Evolutionary conservation across 1,139 yeast genomes (phyloP), one percentile per base, ranked within the genome.

Genomic region (Wickerhamiella pararugosa): DNA sequence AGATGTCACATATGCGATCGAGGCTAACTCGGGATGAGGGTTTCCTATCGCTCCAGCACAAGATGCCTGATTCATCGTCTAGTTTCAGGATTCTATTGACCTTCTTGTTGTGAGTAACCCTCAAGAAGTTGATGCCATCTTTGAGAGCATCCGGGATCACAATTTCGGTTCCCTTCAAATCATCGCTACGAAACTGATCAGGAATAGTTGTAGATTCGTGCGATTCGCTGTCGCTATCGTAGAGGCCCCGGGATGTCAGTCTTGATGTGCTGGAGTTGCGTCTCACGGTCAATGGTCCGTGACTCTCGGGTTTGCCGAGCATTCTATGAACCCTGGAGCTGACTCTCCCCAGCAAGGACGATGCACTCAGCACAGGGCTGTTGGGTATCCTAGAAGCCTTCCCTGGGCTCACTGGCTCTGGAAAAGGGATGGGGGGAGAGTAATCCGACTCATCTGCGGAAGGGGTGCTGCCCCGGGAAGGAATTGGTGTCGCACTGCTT

Each of bases 21-120:
- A 84, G 65, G n/a, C 70, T 64, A 45, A 86, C 65, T 38, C 63
- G 68, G 25, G 73, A 70, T 9, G 67, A 56, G 30, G 67, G 57
- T 43, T 66, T 67, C 47, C 63, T 55, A 15, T 15, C 21, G 45
- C 69, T 72, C 81, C 87, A 79, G 1, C 67, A 58, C 11, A 74
- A 58, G 2, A 61, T 49, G 5, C 74, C 74, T 8, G 59, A 52
- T 8, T 65, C 70, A 1, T 55, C 65, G 45, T 72, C 68, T 5
- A 74, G 53, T 33, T 52, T 57, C 48, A 74, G 69, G 11, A 67
- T 62, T 30, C 73, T 63, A 49, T 76, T 69, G 33, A 76, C 74
- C 51, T 70, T 72, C 46, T 84, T 80, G 50, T 75, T 75, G 43
- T 73, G 79, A 2, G 93, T 80, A 26, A 81, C 72, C 51, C 83